Evolutionary conservation across 352 stramenopile species (phyloP), one percentile per base, ranked within the genome.

Genomic region (Phytophthora lateralis): DNA sequence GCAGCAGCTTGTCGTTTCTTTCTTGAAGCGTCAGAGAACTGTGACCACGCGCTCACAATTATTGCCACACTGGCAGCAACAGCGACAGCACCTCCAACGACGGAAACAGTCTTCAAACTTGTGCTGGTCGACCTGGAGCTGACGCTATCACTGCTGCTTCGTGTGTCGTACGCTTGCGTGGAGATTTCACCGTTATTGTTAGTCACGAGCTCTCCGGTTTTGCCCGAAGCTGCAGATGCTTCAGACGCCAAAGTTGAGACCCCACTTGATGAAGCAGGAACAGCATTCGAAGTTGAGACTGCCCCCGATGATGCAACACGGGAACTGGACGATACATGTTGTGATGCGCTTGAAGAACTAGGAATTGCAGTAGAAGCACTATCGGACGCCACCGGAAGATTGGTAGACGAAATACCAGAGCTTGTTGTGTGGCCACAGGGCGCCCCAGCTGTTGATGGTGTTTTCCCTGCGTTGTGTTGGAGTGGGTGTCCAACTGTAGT

Each of bases 31-130:
- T 91, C 83, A 0, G 80, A 90, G 63, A 86, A 92, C 43, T 90
- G 80, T 15, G 82, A 90, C 85, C 85, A 95, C 0, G 83, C 85
- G 49, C 76, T 89, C 39, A 95, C 82, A 8, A 88, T 82, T 34
- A 95, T 58, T 5, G 83, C 83, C 8, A 95, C 80, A 55, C 83
- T 85, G 6, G 82, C 85, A 27, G 83, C 83, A 2, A 95, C 80
- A 4, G 80, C 83, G 1, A 93, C 82, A 12, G 85, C 85, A 11
- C 85, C 85, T 45, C 85, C 85, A 14, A 95, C 73, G 1, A 89
- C 76, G 0, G 78, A 89, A 4, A 85, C 67, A 1, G 80, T 82
- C 20, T 78, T 82, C 38, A 91, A 57, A 15, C 71, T 77, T 45
- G 55, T 62, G 24, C 55, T 68, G 8, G 65, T 57, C 21, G 60